Percentiles rank a stretch among this genome's conserved stretches.
Evolutionary conservation across 2,329 filamentous ascomycete genomes (phyloP).

Genomic region (Cladosporium sp.): DNA sequence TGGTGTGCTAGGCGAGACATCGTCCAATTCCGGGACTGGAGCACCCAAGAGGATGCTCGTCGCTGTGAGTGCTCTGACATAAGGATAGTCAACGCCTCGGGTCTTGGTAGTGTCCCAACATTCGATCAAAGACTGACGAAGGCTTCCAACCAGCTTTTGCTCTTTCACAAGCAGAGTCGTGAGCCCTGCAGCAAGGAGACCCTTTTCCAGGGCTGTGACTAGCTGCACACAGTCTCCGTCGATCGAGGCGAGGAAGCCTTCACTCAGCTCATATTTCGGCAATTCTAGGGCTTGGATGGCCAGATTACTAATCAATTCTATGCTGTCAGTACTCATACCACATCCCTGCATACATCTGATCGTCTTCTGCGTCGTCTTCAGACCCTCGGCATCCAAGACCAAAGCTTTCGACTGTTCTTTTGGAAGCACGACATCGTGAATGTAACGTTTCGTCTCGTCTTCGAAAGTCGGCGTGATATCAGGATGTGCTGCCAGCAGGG

Average conservation of each 20-base stretch:
- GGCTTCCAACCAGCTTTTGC: neutral
- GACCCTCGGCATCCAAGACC: neutral
- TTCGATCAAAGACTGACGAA: neutral
- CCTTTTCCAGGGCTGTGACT: constrained; percentile 16
- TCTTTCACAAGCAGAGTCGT: neutral
- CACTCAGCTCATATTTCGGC: neutral
- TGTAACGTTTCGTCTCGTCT: constrained; percentile 11
- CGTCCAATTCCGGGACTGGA: neutral
- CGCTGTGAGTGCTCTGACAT: neutral
- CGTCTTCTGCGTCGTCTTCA: constrained; percentile 10
- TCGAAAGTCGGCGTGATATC: constrained; percentile 16
- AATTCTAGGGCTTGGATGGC: neutral
- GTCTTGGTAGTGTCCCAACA: neutral
- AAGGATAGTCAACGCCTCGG: neutral
- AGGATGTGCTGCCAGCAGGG: constrained; percentile 17
- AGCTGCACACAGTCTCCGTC: constrained; percentile 19
- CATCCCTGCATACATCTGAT: constrained; percentile 17
- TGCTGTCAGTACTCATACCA: constrained; percentile 15
- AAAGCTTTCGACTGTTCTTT: neutral
- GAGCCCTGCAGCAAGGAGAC: neutral
- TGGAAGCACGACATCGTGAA: constrained; percentile 9
- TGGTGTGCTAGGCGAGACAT: neutral
- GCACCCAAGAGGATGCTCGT: neutral
- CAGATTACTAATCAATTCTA: constrained; percentile 11
- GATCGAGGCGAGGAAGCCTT: neutral